Evolutionary conservation across 495 filamentous ascomycete genomes (phyloP), one percentile per base, ranked within the genome.

Genomic region (Mycothermus thermophilus): DNA sequence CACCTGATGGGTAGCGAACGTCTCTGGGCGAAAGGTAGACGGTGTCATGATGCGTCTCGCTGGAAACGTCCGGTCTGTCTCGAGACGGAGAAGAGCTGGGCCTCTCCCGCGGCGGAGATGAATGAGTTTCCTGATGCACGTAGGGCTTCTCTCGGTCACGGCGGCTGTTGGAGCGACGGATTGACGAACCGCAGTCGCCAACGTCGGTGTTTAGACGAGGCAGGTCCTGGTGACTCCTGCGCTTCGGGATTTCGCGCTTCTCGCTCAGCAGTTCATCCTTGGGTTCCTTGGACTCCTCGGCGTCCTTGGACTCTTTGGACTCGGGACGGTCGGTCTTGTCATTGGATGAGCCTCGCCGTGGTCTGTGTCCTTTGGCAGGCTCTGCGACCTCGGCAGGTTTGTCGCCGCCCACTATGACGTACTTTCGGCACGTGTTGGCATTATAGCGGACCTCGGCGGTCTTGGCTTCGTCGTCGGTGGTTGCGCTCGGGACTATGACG

Each of bases 401-500:
- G 3, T 45, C 42, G 5, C 41, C 30, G 30, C 23, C 17, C 3
- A 49, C 47, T 32, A 47, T 21, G 2, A 52, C 51, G 34, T 51
- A 57, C 34, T 62, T 59, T 18, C 60, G 49, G 32, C 59, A 51
- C 3, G 57, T 65, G 34, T 64, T 63, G 9, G 56, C 59, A 15
- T 64, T 53, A 23, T 63, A 64, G 8, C 48, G 47, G 4, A 49
- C 35, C 18, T 47, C 49, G 10, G 38, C 23, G 34, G 41, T 41
- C 19, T 35, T 35, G 12, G 30, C 35, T 3, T 38, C 43, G 18
- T 41, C 42, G 11, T 55, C 41, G 17, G 11, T 27, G 18, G 37
- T 44, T 13, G 49, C 37, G 29, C 55, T 55, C 14, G 56, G 43
- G 3, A 68, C 42, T 27, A 64, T 30, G 0, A 68, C 54, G 20